These are phyloP conservation scores for Fonsecaea monophora DNA, from an alignment of 2,329 filamentous ascomycete species.

Conservation along the genomic window DNA sequence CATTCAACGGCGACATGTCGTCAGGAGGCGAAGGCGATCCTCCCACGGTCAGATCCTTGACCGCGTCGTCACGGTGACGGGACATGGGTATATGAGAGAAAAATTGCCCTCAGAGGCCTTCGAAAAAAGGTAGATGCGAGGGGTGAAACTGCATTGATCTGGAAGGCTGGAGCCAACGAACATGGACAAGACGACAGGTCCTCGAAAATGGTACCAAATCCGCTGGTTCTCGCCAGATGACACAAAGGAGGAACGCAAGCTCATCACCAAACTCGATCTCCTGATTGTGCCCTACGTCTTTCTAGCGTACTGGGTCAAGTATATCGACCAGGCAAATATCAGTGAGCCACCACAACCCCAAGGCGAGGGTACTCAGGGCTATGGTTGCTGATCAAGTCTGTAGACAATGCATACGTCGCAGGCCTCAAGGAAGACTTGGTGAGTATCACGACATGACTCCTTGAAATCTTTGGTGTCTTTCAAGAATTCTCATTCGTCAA, in stretches of 20 bases:
- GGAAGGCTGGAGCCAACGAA: background rate
- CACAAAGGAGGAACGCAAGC: slow-evolving; percentile 56
- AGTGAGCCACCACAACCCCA: slow-evolving; percentile 47
- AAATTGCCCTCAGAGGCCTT: background rate
- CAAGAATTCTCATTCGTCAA: background rate
- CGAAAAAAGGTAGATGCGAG: background rate
- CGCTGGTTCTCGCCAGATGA: slow-evolving; percentile 61
- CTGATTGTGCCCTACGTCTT: slow-evolving; percentile 64
- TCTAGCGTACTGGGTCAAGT: slow-evolving; percentile 61
- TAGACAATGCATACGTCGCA: slow-evolving; percentile 64
- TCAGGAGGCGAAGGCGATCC: background rate
- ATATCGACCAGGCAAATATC: slow-evolving; percentile 62
- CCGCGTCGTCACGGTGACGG: background rate
- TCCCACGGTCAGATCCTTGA: background rate
- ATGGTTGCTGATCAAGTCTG: background rate
- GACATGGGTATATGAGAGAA: background rate
- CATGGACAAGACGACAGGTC: background rate
- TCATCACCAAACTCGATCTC: slow-evolving; percentile 64
- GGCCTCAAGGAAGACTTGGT: slow-evolving; percentile 59
- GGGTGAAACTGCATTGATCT: background rate
- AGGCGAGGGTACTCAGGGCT: background rate
- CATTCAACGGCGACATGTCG: background rate
- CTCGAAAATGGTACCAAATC: slow-evolving; percentile 41
- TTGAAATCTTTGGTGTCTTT: background rate
- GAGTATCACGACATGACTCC: background rate